Evolutionary conservation across 495 filamentous ascomycete species (phyloP), one percentile per base, ranked within the genome.

Genomic region (Rostrohypoxylon terebratum): DNA sequence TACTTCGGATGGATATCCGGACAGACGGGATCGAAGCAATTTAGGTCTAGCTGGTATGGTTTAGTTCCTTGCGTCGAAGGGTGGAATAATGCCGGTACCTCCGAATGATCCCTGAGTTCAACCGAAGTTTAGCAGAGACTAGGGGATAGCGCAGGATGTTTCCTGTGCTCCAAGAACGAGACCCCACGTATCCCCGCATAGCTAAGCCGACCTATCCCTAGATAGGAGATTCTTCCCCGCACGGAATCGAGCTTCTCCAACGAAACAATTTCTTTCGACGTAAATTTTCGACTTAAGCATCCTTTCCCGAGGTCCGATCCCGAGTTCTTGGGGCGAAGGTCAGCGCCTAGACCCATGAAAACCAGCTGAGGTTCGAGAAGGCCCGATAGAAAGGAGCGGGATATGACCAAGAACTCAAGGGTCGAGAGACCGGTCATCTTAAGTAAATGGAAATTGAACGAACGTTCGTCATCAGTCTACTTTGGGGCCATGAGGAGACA

Each of bases 301-400:
- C 36, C 21, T 11, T 44, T 14, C 34, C 67, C 67, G 59, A 63
- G 51, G 59, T 51, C 21, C 36, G 38, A 58, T 48, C n/a, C 59
- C 48, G 13, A 57, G 33, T 36, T 57, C 28, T 16, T 58, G 54
- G 44, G 63, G 48, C 40, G 10, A 28, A 40, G 44, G 33, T 25
- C 18, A 54, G 31, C 11, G 48, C 23, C 44, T 33, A 51, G 34
- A 50, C 14, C 3, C 20, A 51, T 18, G 16, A 40, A 51, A 65
- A 31, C 45, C n/a, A 50, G 61, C 55, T 28, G 13, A 58, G 48
- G 51, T 50, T 50, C 23, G 34, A 53, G 47, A 72, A 42, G 69
- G 69, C 63, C 69, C 69, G 69, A 72, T 72, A 72, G 48, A 62
- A 62, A 54, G 47, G 9, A 20, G 59, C 20, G 44, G 10, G 36